Evolutionary conservation across 805 yeast genomes (phyloP).

Genomic region (Wickerhamiella dianesei): DNA sequence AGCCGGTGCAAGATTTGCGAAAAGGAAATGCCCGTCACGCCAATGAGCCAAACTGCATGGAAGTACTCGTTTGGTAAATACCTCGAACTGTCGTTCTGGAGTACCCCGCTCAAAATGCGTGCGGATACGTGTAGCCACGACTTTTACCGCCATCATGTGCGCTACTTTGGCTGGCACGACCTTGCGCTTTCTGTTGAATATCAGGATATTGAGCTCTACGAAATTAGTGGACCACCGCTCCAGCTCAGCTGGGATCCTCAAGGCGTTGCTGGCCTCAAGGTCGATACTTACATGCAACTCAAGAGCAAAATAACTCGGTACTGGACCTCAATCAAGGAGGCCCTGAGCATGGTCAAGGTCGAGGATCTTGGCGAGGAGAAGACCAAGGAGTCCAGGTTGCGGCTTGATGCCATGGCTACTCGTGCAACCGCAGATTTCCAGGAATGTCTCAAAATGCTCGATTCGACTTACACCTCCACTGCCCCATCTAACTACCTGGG

Average conservation of each 20-base stretch:
- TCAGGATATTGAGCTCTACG: slow-evolving; percentile 59
- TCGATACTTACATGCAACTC: slow-evolving; percentile 45
- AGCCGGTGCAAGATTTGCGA: slow-evolving; percentile 75
- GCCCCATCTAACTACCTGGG: slow-evolving; percentile 53
- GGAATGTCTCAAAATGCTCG: slow-evolving; percentile 33
- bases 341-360: slow-evolving; percentile 65
- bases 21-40: slow-evolving; percentile 57
- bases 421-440: slow-evolving; percentile 40
- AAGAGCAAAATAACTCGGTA: slow-evolving; percentile 41
- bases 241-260: slow-evolving; percentile 60
- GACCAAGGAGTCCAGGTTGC: slow-evolving; percentile 50
- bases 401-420: slow-evolving; percentile 44
- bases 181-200: slow-evolving; percentile 69
- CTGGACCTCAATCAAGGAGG: slow-evolving; percentile 55
- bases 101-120: slow-evolving; percentile 38
- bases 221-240: slow-evolving; percentile 63
- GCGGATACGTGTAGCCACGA: slow-evolving; percentile 70
- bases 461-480: slow-evolving; percentile 40
- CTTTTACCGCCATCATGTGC: slow-evolving; percentile 64
- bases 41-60: slow-evolving; percentile 79
- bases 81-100: slow-evolving; percentile 74
- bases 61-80: slow-evolving; percentile 88
- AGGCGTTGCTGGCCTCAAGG: slow-evolving; percentile 52
- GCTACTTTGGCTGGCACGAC: slow-evolving; percentile 73
- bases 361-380: slow-evolving; percentile 61